Evolutionary conservation across 768 basidiomycete genomes (phyloP), one percentile per base, ranked within the genome.

Genomic region (Vararia minispora): DNA sequence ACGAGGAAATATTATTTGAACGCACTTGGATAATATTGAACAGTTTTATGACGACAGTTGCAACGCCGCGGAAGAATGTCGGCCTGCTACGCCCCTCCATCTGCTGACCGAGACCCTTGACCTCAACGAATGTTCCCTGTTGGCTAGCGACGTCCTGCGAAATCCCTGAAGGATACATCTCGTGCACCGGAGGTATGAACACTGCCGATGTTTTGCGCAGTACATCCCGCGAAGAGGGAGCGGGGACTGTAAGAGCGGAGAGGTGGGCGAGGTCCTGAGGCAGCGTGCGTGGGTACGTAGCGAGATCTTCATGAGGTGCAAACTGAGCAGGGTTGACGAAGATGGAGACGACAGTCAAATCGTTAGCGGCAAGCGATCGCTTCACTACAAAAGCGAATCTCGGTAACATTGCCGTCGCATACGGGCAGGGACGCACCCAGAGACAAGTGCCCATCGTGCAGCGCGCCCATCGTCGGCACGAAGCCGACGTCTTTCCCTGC

Each of bases 311-410:
- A 47, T 89, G 79, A 0, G 89, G 92, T 2, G 94, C 88, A 50
- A 99, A 99, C 58, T 98, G 92, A 3, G 92, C 84, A 0, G 95
- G 95, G 56, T 99, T 98, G 42, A 99, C 92, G 57, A 97, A 99
- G 49, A 99, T 88, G 20, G 92, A 95, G 42, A 97, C 63, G 49
- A 97, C 76, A 0, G 95, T 98, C 28, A 79, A 59, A 40, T 90
- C 85, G 52, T 92, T 91, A 40, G 79, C 71, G 2, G 60, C 56
- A 3, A 98, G 68, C 0, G 88, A 91, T 35, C 66, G 66, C 41
- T 73, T 68, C 17, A 98, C 94, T 98, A 55, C 3, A 27, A 18
- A 20, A 25, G n/a, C n/a, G 21, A 41, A 33, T 29, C 24, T 32
- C 9, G 3, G 18, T 3, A 21, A 23, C 20, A 11, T 32, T 44